These are phyloP conservation scores for Mycena crocata DNA, from an alignment of 768 basidiomycete species.

Conservation along the genomic window DNA sequence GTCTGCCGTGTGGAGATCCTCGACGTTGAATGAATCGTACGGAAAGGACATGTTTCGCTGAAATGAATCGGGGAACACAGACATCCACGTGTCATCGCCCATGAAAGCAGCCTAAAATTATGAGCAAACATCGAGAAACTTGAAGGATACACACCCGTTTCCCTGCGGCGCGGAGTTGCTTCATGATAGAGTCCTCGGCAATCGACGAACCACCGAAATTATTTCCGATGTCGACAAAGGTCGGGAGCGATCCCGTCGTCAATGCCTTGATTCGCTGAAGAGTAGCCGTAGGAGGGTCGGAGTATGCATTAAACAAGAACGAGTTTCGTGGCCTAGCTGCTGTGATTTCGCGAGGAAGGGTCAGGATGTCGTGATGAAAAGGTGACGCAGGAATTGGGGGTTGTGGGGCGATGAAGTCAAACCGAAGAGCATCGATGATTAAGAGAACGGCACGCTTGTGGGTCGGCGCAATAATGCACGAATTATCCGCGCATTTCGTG, in stretches of 20 bases:
- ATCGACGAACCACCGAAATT: slow-evolving; percentile 93
- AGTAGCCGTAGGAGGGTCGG: slow-evolving; percentile 96
- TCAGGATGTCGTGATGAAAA: slow-evolving; percentile 86
- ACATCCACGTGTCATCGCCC: slow-evolving; percentile 98
- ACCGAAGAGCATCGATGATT: slow-evolving; percentile 92
- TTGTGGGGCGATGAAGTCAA: slow-evolving; percentile 88
- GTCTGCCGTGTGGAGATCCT: slow-evolving; percentile 96
- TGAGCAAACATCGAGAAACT: slow-evolving; percentile 10
- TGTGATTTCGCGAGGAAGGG: slow-evolving; percentile 81
- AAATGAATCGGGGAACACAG: slow-evolving; percentile 85
- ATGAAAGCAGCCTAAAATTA: slow-evolving; percentile 79
- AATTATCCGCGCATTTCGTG: slow-evolving; percentile 52
- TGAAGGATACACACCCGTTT: slow-evolving; percentile 61
- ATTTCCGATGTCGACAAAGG: slow-evolving; percentile 93
- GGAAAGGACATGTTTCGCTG: slow-evolving; percentile 79
- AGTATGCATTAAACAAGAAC: slow-evolving; percentile 88
- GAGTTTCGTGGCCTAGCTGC: slow-evolving; percentile 73
- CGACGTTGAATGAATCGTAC: slow-evolving; percentile 98
- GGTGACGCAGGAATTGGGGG: slow-evolving; percentile 71
- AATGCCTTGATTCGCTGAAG: slow-evolving; percentile 95
- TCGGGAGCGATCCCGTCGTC: slow-evolving; percentile 95
- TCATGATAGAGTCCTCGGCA: slow-evolving; percentile 88
- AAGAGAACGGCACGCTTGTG: slow-evolving; percentile 86
- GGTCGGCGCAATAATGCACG: slow-evolving; percentile 67
- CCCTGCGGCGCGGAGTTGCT: slow-evolving; percentile 70